Evolutionary conservation across 225 moss, liverwort and hornwort species (phyloP).

Genomic region (Marchantia polymorpha): DNA sequence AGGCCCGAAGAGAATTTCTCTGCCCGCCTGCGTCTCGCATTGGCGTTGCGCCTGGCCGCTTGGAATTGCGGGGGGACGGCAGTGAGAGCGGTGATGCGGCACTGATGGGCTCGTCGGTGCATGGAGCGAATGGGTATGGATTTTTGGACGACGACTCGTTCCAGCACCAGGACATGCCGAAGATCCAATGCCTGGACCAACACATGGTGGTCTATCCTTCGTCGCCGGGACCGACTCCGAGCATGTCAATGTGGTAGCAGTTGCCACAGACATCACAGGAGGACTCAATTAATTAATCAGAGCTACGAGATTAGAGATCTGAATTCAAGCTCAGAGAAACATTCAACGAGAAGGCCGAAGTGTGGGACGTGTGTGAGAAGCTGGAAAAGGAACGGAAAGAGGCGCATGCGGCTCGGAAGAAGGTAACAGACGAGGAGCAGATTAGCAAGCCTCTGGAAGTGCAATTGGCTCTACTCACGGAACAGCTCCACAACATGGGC

Average conservation of each 20-base stretch:
- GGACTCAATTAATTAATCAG: too few relatives aligned
- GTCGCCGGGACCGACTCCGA: not conserved
- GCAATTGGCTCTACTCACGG: conserved; percentile 19
- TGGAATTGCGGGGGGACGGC: not conserved
- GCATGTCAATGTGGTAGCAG: not conserved
- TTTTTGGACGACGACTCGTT: conserved; percentile 20
- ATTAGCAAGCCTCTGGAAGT: not conserved
- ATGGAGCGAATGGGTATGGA: conserved; percentile 18
- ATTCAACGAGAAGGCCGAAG: conserved; percentile 36
- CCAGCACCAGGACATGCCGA: conserved; percentile 14
- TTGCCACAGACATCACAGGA: too few relatives aligned
- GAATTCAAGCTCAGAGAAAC: conserved; percentile 35
- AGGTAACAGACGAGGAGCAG: conserved; percentile 9
- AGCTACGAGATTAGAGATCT: conserved; percentile 37
- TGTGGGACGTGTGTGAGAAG: conserved; percentile 33
- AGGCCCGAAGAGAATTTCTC: not conserved
- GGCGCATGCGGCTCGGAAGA: conserved; percentile 11
- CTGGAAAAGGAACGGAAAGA: conserved; percentile 39
- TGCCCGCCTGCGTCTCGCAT: not conserved
- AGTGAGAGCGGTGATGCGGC: conserved; percentile 23
- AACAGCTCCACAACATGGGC: conserved; percentile 27
- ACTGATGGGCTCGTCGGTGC: conserved; percentile 35
- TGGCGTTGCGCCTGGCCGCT: not conserved
- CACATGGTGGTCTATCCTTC: conserved; percentile 22
- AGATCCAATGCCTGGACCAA: conserved; percentile 26